Percentiles rank a stretch among this genome's conserved stretches.
phyloP scores from a whole-genome alignment of 225 moss, liverwort and hornwort genomes.

The Ulota crispa region DNA sequence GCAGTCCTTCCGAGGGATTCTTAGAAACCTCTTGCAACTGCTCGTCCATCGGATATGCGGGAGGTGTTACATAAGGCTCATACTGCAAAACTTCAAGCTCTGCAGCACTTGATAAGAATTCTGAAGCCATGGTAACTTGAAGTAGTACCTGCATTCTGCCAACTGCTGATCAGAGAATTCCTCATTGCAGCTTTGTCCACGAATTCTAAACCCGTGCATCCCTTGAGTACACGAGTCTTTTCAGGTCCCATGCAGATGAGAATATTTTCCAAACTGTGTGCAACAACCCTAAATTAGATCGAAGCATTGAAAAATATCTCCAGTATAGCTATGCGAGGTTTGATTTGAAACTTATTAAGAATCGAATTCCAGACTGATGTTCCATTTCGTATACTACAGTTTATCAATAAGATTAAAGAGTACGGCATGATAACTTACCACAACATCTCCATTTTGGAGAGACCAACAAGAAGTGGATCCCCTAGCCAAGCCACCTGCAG shows the following conservation, averaged over 20 bases:
- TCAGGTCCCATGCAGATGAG: constrained; percentile 24
- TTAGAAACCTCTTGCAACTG: constrained; percentile 46
- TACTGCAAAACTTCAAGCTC: constrained; percentile 93
- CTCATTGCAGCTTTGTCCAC: constrained; percentile 24
- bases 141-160: constrained; percentile 97
- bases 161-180: constrained; percentile 65
- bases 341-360: not conserved
- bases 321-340: not conserved
- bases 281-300: constrained; percentile 12
- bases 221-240: constrained; percentile 10
- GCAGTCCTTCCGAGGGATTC: constrained; percentile 77
- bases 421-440: constrained; percentile 56
- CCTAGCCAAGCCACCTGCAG: constrained; percentile 89
- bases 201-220: not conserved
- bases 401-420: not conserved
- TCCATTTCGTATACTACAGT: not conserved
- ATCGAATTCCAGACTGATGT: constrained; percentile 8
- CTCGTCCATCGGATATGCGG: constrained; percentile 46
- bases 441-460: constrained; percentile 88
- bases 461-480: constrained; percentile 77
- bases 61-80: constrained; percentile 71
- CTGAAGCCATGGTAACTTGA: constrained; percentile 86
- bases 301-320: not conserved
- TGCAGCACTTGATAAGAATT: constrained; percentile 62
- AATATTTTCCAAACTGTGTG: constrained; percentile 18